A percentile compares a stretch with the other conserved stretches of the same genome.
These are phyloP conservation scores for Hymenoscyphus albidus DNA, from an alignment of 2,329 filamentous ascomycete genomes.

Conservation along the genomic window DNA sequence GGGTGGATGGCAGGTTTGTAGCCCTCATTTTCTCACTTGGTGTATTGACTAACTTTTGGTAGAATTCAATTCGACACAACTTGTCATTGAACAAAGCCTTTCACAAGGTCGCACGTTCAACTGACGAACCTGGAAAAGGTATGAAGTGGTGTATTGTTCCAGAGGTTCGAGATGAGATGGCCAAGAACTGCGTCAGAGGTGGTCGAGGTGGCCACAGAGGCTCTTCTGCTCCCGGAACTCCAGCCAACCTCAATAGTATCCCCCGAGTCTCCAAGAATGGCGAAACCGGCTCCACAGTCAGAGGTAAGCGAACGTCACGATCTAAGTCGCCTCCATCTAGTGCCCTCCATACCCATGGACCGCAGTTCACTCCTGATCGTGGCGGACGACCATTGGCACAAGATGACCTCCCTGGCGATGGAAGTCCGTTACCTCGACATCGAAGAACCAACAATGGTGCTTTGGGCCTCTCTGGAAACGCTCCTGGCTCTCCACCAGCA, in stretches of 20 bases:
- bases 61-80: slow-evolving; percentile 97
- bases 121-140: slow-evolving; percentile 93
- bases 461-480: slow-evolving; percentile 46
- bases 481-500: slow-evolving; percentile 54
- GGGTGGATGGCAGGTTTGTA: slow-evolving; percentile 85
- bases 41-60: slow-evolving; percentile 28
- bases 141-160: slow-evolving; percentile 98
- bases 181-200: slow-evolving; percentile 51
- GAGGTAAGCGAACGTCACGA: slow-evolving; percentile 53
- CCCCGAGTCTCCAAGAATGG: slow-evolving; percentile 56
- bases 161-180: slow-evolving; percentile 81
- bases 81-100: slow-evolving; percentile 93
- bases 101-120: slow-evolving; percentile 85
- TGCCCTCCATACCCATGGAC: slow-evolving; percentile 41
- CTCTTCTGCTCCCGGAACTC: slow-evolving; percentile 68
- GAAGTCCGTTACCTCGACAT: slow-evolving; percentile 58
- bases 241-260: slow-evolving; percentile 53
- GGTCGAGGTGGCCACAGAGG: slow-evolving; percentile 62
- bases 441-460: slow-evolving; percentile 43
- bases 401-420: slow-evolving; percentile 41
- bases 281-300: slow-evolving; percentile 49
- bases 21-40: slow-evolving; percentile 6
- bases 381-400: slow-evolving; percentile 42
- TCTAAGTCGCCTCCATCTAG: slow-evolving; percentile 53
- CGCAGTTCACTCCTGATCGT: slow-evolving; percentile 57